Percentiles rank a stretch among this genome's conserved stretches.
These are phyloP conservation scores for Pseudoneurospora amorphoporcata DNA, from an alignment of 495 filamentous ascomycete genomes.

Conservation along the genomic window DNA sequence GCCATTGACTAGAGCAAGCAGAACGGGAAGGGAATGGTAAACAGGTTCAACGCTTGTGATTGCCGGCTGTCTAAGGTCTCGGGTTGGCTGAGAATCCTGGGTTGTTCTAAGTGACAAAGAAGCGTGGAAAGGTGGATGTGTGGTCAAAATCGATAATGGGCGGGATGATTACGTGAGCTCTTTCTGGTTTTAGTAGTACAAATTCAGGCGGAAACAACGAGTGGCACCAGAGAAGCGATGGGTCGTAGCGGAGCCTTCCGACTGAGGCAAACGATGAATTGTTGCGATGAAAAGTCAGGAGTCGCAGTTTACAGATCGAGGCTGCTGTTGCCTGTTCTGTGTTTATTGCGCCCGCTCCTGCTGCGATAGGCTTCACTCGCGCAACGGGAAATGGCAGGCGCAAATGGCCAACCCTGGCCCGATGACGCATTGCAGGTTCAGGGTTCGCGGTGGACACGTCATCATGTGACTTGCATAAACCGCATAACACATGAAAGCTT, in stretches of 20 bases:
- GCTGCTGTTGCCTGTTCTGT: neutral
- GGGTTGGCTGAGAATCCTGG: neutral
- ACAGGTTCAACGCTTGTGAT: neutral
- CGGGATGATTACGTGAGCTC: neutral
- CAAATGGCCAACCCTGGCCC: neutral
- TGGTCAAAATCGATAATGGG: neutral
- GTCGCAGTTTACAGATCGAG: neutral
- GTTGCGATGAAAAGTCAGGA: neutral
- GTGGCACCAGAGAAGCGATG: neutral
- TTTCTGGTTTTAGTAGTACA: neutral
- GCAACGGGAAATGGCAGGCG: neutral
- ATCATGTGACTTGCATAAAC: slow-evolving; percentile 6
- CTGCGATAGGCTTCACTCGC: neutral
- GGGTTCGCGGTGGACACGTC: slow-evolving; percentile 2
- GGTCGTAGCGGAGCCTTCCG: neutral
- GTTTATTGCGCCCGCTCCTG: neutral
- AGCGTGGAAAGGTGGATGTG: neutral
- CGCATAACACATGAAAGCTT: neutral
- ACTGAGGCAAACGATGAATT: neutral
- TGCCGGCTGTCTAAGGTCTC: neutral
- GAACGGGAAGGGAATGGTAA: neutral
- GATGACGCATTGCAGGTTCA: neutral
- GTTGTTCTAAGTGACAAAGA: neutral
- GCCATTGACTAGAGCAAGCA: neutral
- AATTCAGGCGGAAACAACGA: neutral